Base-by-base conservation (phyloP, 2,329 filamentous ascomycete species). In the Emmonsia crescens region DNA sequence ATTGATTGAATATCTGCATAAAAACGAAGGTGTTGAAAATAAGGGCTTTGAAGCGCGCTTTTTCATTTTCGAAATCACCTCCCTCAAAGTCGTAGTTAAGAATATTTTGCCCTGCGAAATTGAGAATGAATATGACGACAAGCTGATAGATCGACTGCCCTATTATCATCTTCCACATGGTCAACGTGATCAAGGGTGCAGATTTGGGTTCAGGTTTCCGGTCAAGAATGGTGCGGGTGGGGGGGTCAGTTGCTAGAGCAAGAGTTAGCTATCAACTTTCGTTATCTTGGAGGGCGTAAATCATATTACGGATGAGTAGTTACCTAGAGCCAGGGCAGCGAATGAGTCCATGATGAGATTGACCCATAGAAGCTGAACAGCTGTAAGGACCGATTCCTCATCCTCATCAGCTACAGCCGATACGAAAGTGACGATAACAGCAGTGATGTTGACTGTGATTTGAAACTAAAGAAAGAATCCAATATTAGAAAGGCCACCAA, bases 91-190 rank as follows among this genome's bases (percentile, higher is more conserved):
- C 72, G 67, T 86, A 84, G 9, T 79, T 78, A 19, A 90, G 80
- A 19, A 90, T 85, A 40, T 70, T 77, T 63, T 74, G 75, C 55
- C 82, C 85, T 42, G 84, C 90, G 68, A 92, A 97, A 77, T 93
- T 92, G 27, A 96, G 82, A 66, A 94, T 80, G 66, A 96, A 87
- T 0, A 91, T 88, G n/a, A 86, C 84, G 5, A 80, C 80, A 0
- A 97, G 83, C 74, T 97, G 92, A 74, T 94, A 97, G 60, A 96
- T 81, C 1, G 92, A 86, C 73, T 97, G 91, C 2, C 92, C 93
- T 48, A 96, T 82, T 65, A 97, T 96, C 93, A 97, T 97, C 81
- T 97, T 97, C 93, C 93, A 96, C 93, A 97, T 97, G n/a, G 88
- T 92, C 42, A 88, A 78, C 0, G 91, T 95, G 68, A 97, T 93